phyloP scores from a whole-genome alignment of 2,329 filamentous ascomycete species.

The Fusarium anthophilum region DNA sequence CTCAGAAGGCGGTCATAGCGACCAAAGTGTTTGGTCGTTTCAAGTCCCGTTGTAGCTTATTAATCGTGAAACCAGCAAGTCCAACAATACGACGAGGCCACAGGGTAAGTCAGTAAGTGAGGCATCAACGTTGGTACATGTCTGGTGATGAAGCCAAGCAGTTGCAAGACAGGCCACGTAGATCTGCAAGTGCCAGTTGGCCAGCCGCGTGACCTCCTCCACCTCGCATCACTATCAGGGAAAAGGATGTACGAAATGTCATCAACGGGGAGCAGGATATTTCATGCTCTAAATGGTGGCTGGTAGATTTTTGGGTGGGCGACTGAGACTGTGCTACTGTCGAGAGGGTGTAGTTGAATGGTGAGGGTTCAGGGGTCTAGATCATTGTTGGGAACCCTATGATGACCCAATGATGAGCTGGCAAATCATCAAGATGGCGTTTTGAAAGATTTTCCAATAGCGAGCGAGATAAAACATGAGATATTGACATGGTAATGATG shows the following conservation, averaged over 20 bases:
- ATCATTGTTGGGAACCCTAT: conserved; percentile 8
- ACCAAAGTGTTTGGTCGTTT: not conserved
- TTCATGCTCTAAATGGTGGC: not conserved
- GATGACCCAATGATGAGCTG: conserved; percentile 18
- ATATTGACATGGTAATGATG: conserved; percentile 14
- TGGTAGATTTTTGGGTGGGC: not conserved
- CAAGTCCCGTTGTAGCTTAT: not conserved
- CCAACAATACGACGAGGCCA: not conserved
- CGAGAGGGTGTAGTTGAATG: conserved; percentile 16
- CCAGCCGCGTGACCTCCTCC: conserved; percentile 11
- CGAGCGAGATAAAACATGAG: not conserved
- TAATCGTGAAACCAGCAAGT: not conserved
- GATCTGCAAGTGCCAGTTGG: conserved; percentile 9
- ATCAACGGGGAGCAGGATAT: not conserved
- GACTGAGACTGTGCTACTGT: conserved; percentile 18
- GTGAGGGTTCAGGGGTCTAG: conserved; percentile 6
- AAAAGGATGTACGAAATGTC: not conserved
- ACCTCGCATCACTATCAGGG: not conserved
- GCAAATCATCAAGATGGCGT: not conserved
- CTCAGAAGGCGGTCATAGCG: not conserved
- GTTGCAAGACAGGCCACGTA: not conserved
- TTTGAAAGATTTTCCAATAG: not conserved
- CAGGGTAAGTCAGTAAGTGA: not conserved
- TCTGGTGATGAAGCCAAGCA: not conserved
- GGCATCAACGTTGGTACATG: not conserved